Percentiles rank a stretch among this genome's conserved stretches.
Conservation (phyloP, 2,329 filamentous ascomycete genomes). For the Sarocladium kiliense region DNA sequence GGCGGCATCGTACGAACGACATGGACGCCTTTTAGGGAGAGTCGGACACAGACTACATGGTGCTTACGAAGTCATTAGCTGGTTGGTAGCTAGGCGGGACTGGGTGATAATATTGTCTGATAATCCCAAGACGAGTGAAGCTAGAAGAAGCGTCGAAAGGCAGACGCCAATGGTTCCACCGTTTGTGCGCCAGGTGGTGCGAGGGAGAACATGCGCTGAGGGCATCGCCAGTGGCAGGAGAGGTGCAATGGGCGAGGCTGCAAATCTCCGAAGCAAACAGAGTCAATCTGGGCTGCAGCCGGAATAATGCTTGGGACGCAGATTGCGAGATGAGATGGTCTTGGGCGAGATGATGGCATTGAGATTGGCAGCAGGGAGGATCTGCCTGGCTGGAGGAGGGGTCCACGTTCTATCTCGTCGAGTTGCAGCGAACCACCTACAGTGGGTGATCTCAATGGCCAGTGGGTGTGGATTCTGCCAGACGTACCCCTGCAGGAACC, state of each 20-base stretch:
- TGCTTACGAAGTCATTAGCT: not conserved
- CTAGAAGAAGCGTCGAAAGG: not conserved
- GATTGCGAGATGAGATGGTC: not conserved
- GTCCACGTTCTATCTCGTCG: no score
- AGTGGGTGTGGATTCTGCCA: not conserved
- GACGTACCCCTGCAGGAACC: not conserved
- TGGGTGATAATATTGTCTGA: not conserved
- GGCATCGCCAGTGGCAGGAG: not conserved
- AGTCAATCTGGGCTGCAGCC: not conserved
- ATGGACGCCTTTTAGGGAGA: not conserved
- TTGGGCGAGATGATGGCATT: constrained; percentile 1
- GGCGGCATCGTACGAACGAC: not conserved
- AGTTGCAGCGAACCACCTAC: no score
- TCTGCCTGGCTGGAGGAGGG: not conserved
- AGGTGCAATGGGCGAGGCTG: not conserved
- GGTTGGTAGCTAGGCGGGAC: not conserved
- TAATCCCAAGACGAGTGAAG: not conserved
- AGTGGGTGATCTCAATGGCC: not conserved
- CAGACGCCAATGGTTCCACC: not conserved
- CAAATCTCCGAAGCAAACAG: not conserved
- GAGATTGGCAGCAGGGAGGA: constrained; percentile 4
- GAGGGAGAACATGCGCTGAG: not conserved
- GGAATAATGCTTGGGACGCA: not conserved
- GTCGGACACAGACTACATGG: not conserved
- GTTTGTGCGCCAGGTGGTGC: not conserved